These are phyloP conservation scores for Fomitopsis serialis DNA, from an alignment of 768 basidiomycete species.

Conservation along the genomic window DNA sequence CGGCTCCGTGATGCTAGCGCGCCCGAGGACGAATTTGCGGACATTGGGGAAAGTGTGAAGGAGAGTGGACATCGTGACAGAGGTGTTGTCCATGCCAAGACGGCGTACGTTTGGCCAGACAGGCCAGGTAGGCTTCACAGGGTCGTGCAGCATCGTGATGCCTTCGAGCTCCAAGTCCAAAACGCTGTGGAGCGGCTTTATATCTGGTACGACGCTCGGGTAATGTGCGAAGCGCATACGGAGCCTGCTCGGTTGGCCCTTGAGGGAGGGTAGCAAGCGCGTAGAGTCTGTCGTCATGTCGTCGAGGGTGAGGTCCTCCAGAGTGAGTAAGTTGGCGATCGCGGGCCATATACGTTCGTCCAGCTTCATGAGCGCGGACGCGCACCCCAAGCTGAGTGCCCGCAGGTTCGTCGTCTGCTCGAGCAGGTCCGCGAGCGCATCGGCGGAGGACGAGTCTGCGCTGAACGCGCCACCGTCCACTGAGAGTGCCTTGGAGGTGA, in stretches of 20 bases:
- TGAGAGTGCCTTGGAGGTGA: not conserved
- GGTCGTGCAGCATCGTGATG: not conserved
- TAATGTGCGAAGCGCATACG: not conserved
- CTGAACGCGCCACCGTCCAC: not conserved
- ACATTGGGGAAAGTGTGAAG: not conserved
- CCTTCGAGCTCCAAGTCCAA: not conserved
- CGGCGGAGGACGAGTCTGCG: not conserved
- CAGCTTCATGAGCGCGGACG: not conserved
- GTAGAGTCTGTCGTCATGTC: not conserved
- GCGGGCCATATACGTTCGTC: not conserved
- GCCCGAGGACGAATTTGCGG: not conserved
- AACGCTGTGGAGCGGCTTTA: not conserved
- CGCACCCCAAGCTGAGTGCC: not conserved
- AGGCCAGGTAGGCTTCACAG: not conserved
- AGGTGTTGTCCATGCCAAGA: not conserved
- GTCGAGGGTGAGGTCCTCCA: not conserved
- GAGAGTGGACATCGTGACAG: not conserved
- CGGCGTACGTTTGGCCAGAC: not conserved
- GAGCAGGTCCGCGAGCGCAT: not conserved
- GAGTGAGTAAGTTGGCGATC: not conserved
- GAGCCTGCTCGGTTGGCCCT: not conserved
- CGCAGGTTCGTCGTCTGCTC: not conserved
- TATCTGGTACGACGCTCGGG: not conserved
- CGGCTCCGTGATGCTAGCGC: not conserved
- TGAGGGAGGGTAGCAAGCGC: not conserved